Evolutionary conservation across 768 basidiomycete genomes (phyloP), one percentile per base, ranked within the genome.

Genomic region (Boletus vinaceobasis): DNA sequence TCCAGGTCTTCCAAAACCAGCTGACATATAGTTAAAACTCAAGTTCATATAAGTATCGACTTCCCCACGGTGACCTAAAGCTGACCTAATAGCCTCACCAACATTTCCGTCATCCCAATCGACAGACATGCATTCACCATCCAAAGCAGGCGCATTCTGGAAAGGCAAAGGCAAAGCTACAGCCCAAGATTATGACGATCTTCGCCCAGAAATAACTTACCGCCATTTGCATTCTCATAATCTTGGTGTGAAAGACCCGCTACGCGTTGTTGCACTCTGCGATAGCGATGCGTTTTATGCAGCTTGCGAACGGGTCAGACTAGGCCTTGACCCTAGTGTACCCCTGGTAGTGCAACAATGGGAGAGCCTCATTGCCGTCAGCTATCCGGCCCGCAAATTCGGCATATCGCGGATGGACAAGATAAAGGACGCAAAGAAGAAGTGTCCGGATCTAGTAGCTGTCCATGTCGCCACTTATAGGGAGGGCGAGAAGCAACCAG

Each of bases 381-480:
- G 95, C 71, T 98, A 99, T 66, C 87, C 94, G 5, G 96, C 97
- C 0, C 82, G 97, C 58, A 85, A 84, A 64, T 98, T 81, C 66
- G 96, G 95, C 5, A 95, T 99, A 62, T 90, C 92, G n/a, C 76
- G 96, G 43, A 90, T 93, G 84, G 88, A 87, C 70, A 87, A 85
- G 67, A 75, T 86, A 55, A 80, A 85, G 65, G 90, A 95, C 43
- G 92, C 96, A 7, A 79, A 85, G 73, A 85, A 88, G 70, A 82
- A 84, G 59, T 98, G 95, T 68, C 95, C 96, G 0, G 74, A 92
- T 47, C 74, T 98, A 8, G 75, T 83, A 33, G 83, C 92, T 4
- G 88, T 97, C 7, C 96, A 99, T 74, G 93, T 96, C 15, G 94
- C 95, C 17, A 98, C 97, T 11, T 98, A 93, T 73, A 88, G 81